Evolutionary conservation across 805 yeast species (phyloP).

Genomic region (Ogataea trehalophila): DNA sequence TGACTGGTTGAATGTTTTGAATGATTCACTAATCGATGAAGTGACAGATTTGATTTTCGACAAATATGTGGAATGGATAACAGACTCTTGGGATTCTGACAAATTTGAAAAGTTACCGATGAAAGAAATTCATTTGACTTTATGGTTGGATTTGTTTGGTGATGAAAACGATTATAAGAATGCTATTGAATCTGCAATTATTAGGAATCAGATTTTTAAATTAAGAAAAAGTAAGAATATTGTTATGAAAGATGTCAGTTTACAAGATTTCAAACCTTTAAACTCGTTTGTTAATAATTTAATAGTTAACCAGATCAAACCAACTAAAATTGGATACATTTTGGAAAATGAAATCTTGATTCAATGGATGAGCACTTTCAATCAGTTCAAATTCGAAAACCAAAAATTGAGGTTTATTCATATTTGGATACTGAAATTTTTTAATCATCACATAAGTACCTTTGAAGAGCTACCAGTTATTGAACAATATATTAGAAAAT

Average conservation of each 20-base stretch:
- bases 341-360: constrained; percentile 17
- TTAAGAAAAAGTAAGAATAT: neutral
- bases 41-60: constrained; percentile 10
- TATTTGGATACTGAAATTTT: constrained; percentile 5
- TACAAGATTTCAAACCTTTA: neutral
- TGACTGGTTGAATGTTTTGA: constrained; percentile 23
- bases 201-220: constrained; percentile 51
- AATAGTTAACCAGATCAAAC: constrained; percentile 4
- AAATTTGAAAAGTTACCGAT: constrained; percentile 3
- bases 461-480: constrained; percentile 2
- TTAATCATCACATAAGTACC: neutral
- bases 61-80: constrained; percentile 21
- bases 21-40: constrained; percentile 11
- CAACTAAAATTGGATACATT: constrained; percentile 10
- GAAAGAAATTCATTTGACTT: constrained; percentile 16
- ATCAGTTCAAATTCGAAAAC: neutral
- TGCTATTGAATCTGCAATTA: constrained; percentile 33
- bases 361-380: constrained; percentile 12
- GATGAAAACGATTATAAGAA: constrained; percentile 12
- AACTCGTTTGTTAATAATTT: constrained; percentile 6
- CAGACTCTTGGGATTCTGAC: constrained; percentile 14
- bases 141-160: constrained; percentile 33
- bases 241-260: neutral
- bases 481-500: constrained; percentile 5
- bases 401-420: constrained; percentile 6